These are phyloP conservation scores for Fusarium nanum DNA, from an alignment of 2,329 filamentous ascomycete species.

Conservation along the genomic window DNA sequence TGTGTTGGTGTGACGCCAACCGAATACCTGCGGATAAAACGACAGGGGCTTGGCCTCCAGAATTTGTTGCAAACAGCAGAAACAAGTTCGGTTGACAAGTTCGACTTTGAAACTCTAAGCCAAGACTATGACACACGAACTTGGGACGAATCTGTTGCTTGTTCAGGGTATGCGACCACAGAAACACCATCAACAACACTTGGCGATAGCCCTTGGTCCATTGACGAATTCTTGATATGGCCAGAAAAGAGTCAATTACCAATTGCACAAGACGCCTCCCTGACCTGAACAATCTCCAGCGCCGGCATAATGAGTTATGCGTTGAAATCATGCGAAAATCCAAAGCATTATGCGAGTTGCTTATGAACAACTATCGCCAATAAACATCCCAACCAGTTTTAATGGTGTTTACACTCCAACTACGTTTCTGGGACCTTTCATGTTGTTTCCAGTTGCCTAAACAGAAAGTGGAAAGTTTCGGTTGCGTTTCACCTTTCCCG, in stretches of 20 bases:
- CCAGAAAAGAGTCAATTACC: slow-evolving; percentile 17
- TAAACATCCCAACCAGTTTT: not conserved
- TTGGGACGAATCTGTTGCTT: slow-evolving; percentile 32
- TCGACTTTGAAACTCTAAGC: slow-evolving; percentile 15
- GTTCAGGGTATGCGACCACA: slow-evolving; percentile 12
- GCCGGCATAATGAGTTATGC: not conserved
- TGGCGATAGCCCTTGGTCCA: slow-evolving; percentile 36
- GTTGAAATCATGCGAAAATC: not conserved
- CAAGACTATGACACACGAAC: slow-evolving; percentile 27
- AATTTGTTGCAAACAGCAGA: slow-evolving; percentile 5
- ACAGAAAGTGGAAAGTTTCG: slow-evolving; percentile 40
- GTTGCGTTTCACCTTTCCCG: slow-evolving; percentile 37
- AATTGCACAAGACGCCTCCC: not conserved
- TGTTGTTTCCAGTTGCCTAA: slow-evolving; percentile 16
- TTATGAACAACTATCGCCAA: not conserved
- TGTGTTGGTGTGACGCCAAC: slow-evolving; percentile 61
- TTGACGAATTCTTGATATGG: slow-evolving; percentile 43
- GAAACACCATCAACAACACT: slow-evolving; percentile 18
- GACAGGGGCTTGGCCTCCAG: slow-evolving; percentile 7
- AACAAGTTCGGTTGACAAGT: slow-evolving; percentile 23
- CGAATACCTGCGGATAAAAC: slow-evolving; percentile 48
- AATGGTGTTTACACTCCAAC: not conserved
- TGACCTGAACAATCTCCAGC: too few species aligned
- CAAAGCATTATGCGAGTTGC: not conserved
- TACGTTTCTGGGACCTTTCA: not conserved